Base-by-base conservation (phyloP, 2,329 filamentous ascomycete genomes). In the Nemania sp. region DNA sequence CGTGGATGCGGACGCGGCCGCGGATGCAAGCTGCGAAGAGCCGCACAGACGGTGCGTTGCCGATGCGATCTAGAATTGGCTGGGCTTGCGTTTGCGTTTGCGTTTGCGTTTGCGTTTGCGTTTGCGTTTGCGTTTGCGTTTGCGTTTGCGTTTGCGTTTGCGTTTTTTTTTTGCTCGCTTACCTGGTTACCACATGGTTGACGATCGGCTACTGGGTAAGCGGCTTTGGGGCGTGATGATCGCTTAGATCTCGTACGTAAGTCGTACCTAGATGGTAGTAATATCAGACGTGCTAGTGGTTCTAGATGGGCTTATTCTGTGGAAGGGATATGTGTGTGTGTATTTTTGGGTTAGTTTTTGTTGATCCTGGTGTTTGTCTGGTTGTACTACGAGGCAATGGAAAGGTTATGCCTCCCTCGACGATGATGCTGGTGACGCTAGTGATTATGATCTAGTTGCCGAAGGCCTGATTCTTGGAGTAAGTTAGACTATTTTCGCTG, bases 161-260 rank as follows among this genome's bases (percentile, higher is more conserved):
- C n/a, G n/a, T n/a, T n/a, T n/a, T n/a, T n/a, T n/a, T n/a, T n/a
- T n/a, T n/a, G n/a, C n/a, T n/a, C 7, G 18, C 41, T 45, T 20
- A 41, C n/a, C 41, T 45, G 41, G 41, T 45, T 45, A 45, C 41
- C 41, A 45, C 41, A 45, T 45, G 41, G 41, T 45, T 20, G 41
- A n/a, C 41, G 41, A 45, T 20, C 20, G 18, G 41, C 4, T 45
- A 18, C 10, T 45, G 18, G 18, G 18, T n/a, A 20, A 20, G 41
- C 41, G 4, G 29, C 29, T 10, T 41, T 41, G 38, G 41, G 10
- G 5, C 18, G 18, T n/a, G 38, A 43, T n/a, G 38, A 45, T 45
- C 18, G 41, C 6, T 5, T n/a, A n/a, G 41, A 45, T 45, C 18
- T 45, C 6, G 41, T 45, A 20, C 41, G 41, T 45, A 45, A 45